Evolutionary conservation across 2,329 filamentous ascomycete species (phyloP).

Genomic region (Aureobasidium sp.): DNA sequence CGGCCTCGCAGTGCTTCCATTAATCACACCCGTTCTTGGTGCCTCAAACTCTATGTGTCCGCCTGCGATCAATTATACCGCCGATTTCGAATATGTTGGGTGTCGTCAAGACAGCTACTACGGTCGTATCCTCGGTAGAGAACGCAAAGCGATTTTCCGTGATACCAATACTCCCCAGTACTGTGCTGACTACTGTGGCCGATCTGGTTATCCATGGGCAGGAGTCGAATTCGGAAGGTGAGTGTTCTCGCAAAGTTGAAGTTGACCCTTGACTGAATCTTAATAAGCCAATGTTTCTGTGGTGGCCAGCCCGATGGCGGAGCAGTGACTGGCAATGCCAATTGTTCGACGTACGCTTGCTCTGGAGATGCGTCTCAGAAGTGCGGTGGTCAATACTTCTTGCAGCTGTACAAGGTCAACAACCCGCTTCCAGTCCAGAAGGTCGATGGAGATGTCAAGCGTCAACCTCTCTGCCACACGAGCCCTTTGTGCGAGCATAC

Average conservation of each 20-base stretch:
- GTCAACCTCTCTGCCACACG: constrained; percentile 18
- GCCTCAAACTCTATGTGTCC: not conserved
- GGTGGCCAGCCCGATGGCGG: constrained; percentile 1
- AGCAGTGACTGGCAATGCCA: not conserved
- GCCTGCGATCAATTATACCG: not conserved
- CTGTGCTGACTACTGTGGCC: constrained; percentile 10
- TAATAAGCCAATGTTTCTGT: constrained; percentile 4
- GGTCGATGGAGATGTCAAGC: constrained; percentile 12
- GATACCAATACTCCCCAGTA: constrained; percentile 10
- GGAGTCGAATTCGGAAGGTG: constrained; percentile 6
- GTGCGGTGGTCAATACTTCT: constrained; percentile 5
- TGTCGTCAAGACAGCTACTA: constrained; percentile 11
- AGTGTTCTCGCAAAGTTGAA: not conserved
- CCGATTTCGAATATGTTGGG: not conserved
- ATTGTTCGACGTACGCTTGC: constrained; percentile 6
- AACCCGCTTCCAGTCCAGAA: constrained; percentile 4
- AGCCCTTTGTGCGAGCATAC: constrained; percentile 41
- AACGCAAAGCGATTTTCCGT: constrained; percentile 8
- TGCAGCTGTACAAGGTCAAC: not conserved
- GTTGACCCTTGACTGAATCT: not conserved
- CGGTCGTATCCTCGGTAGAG: constrained; percentile 3
- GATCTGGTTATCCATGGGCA: constrained; percentile 7
- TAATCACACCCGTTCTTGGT: not conserved
- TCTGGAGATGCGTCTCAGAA: constrained; percentile 7
- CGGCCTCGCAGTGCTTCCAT: not conserved